Conservation (phyloP, 108 stramenopile species). For the Conticribra guillardii region DNA sequence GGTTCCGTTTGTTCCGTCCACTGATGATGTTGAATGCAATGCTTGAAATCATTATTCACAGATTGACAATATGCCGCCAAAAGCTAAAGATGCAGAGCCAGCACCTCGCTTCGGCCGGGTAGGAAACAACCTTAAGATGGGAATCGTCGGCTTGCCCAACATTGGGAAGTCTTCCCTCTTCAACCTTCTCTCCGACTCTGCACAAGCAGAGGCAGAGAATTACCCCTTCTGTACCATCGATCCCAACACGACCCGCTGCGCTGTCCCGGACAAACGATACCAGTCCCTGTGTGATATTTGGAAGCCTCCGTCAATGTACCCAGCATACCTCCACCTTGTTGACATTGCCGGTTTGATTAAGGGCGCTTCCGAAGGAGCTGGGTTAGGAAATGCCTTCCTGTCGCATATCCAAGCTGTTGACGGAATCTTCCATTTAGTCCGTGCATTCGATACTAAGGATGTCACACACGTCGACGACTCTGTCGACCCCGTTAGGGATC, state of each 20-base stretch:
- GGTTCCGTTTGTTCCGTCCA: too few species aligned
- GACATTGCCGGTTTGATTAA: slow-evolving; percentile 99
- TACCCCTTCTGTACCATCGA: slow-evolving; percentile 99
- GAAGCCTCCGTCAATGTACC: slow-evolving; percentile 87
- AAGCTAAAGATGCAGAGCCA: slow-evolving; percentile 83
- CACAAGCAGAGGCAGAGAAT: slow-evolving; percentile 89
- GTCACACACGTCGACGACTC: slow-evolving; percentile 99
- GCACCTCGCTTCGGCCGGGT: slow-evolving; percentile 92
- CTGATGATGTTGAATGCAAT: too few species aligned
- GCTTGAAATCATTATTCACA: too few species aligned
- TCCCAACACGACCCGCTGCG: slow-evolving; percentile 94
- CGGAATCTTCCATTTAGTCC: slow-evolving; percentile 96
- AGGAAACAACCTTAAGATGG: slow-evolving; percentile 90
- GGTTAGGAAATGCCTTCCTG: slow-evolving; percentile 99
- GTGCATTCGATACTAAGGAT: slow-evolving; percentile 97
- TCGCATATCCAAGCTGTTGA: slow-evolving; percentile 97
- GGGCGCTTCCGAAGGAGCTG: slow-evolving; percentile 98
- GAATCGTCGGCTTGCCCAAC: slow-evolving; percentile 96
- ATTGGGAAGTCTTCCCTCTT: slow-evolving; percentile 95
- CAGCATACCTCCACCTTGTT: slow-evolving; percentile 94
- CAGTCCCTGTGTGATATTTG: slow-evolving; percentile 90
- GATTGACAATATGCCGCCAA: slow-evolving; percentile 91
- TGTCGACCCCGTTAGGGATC: slow-evolving; percentile 98
- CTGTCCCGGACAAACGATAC: slow-evolving; percentile 98
- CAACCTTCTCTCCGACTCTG: slow-evolving; percentile 86